These are phyloP conservation scores for Vinca minor DNA, from an alignment of 257 asterid species.

Conservation along the genomic window DNA sequence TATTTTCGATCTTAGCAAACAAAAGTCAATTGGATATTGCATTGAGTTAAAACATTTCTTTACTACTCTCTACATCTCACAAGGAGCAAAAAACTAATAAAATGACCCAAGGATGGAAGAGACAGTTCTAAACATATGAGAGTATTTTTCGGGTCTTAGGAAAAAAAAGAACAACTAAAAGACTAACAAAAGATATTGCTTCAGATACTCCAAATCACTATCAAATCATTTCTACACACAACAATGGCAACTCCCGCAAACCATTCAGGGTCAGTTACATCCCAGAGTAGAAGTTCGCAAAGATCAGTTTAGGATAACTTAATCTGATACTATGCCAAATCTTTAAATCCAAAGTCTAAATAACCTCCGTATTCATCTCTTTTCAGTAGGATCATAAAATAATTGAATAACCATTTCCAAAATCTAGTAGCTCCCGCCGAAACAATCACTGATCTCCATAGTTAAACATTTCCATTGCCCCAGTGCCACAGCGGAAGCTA, in stretches of 20 bases:
- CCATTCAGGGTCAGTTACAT: background rate
- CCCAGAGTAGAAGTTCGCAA: background rate
- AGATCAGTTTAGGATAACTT: background rate
- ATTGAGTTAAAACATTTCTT: too few relatives aligned
- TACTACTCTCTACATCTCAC: too few relatives aligned
- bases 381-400: background rate
- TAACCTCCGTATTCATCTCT: background rate
- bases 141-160: background rate
- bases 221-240: too few relatives aligned
- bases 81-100: too few relatives aligned
- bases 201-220: background rate
- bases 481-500: background rate
- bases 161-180: background rate
- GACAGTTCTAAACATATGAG: background rate
- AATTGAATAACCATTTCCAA: background rate
- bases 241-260: background rate
- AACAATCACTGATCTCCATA: background rate
- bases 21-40: background rate
- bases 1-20: background rate
- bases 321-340: background rate
- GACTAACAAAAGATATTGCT: background rate
- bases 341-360: background rate
- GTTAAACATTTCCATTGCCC: background rate
- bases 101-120: too few relatives aligned
- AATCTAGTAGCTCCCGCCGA: background rate